These are phyloP conservation scores for Leucocoprinus leucothites DNA, from an alignment of 768 basidiomycete species.

Conservation along the genomic window DNA sequence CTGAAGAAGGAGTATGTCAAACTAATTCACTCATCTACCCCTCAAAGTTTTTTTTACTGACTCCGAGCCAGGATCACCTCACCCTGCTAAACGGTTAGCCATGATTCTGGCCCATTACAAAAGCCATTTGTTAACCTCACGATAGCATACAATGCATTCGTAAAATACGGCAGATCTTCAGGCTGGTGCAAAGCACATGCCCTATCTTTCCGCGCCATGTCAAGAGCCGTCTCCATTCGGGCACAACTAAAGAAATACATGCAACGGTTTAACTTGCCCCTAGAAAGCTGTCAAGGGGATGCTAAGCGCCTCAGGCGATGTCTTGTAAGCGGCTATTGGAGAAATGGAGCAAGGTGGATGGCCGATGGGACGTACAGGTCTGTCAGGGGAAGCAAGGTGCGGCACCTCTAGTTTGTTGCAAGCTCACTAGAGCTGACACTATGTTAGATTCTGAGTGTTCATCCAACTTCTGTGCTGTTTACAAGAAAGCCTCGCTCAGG, in stretches of 20 bases:
- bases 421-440: constrained; percentile 5
- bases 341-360: constrained; percentile 87
- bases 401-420: constrained; percentile 17
- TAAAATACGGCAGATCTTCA: constrained; percentile 75
- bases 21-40: background rate
- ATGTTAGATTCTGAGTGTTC: constrained; percentile 76
- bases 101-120: background rate
- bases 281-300: constrained; percentile 89
- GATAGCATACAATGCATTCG: constrained; percentile 93
- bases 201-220: constrained; percentile 91
- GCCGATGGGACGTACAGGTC: constrained; percentile 93
- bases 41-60: background rate
- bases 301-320: constrained; percentile 79
- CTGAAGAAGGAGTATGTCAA: constrained; percentile 86
- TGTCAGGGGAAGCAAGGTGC: constrained; percentile 79
- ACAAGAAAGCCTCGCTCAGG: constrained; percentile 87
- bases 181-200: constrained; percentile 94
- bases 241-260: constrained; percentile 96
- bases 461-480: constrained; percentile 93
- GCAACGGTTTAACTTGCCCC: constrained; percentile 79
- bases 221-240: constrained; percentile 90
- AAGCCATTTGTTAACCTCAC: background rate
- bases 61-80: constrained; percentile 73
- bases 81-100: constrained; percentile 84
- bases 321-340: constrained; percentile 90